Evolutionary conservation across 2,329 filamentous ascomycete species (phyloP).

Genomic region (Penicillium aurantiogriseum): DNA sequence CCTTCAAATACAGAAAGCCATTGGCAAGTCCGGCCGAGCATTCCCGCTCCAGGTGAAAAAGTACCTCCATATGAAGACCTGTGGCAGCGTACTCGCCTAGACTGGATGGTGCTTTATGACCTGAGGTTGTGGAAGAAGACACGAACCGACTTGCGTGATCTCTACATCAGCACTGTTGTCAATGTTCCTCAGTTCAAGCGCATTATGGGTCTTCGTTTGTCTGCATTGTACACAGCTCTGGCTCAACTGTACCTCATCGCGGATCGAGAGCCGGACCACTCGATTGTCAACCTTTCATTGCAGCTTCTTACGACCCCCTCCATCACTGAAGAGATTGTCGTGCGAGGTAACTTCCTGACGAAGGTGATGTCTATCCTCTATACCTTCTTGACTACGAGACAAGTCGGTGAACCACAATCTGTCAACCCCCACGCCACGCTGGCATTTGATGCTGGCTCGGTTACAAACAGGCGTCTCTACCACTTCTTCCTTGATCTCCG

Average conservation of each 20-base stretch:
- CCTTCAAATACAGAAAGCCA: constrained; percentile 62
- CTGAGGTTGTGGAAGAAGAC: constrained; percentile 95
- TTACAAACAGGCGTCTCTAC: constrained; percentile 93
- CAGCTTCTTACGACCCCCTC: constrained; percentile 97
- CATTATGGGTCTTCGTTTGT: constrained; percentile 86
- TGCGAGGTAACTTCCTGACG: constrained; percentile 91
- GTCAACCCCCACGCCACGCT: constrained; percentile 82
- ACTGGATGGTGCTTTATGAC: constrained; percentile 94
- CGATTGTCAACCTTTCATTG: constrained; percentile 94
- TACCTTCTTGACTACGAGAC: constrained; percentile 91
- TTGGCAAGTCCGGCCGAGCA: constrained; percentile 78
- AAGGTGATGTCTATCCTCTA: constrained; percentile 95
- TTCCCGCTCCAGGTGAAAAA: constrained; percentile 62
- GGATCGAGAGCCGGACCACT: constrained; percentile 94
- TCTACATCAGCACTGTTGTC: constrained; percentile 96
- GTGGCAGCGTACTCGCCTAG: constrained; percentile 81
- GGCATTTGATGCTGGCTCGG: constrained; percentile 89
- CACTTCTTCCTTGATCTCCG: constrained; percentile 96
- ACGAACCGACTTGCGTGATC: constrained; percentile 80
- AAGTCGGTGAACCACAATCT: constrained; percentile 91
- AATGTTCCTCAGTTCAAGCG: constrained; percentile 95
- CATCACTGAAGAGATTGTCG: constrained; percentile 92
- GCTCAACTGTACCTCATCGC: constrained; percentile 95
- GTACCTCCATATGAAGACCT: constrained; percentile 79
- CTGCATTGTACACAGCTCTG: constrained; percentile 87